Percentiles rank a stretch among this genome's conserved stretches.
phyloP scores from a whole-genome alignment of 306 rosid species.

The Fragaria ananassa region DNA sequence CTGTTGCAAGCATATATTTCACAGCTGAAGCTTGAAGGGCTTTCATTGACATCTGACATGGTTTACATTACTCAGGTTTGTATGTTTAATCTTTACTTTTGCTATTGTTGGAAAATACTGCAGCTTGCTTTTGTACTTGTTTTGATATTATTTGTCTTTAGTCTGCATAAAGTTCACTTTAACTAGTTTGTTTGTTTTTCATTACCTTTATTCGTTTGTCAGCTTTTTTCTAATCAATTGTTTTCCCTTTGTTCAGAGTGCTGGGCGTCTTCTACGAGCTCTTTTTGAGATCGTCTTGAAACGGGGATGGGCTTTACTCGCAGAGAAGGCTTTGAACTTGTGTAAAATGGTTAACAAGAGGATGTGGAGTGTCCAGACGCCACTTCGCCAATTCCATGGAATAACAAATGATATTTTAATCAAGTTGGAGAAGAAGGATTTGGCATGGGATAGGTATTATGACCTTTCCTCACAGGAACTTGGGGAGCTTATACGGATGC shows the following conservation, averaged over 20 bases:
- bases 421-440: conserved; percentile 91
- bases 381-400: conserved; percentile 89
- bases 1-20: conserved; percentile 92
- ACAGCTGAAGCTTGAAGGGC: conserved; percentile 92
- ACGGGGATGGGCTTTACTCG: conserved; percentile 93
- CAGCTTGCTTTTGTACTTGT: not conserved
- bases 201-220: conserved; percentile 4
- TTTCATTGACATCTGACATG: conserved; percentile 96
- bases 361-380: conserved; percentile 96
- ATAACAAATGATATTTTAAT: conserved; percentile 63
- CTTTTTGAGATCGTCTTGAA: conserved; percentile 92
- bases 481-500: conserved; percentile 85
- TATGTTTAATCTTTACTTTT: conserved; percentile 1
- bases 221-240: not conserved
- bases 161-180: conserved; percentile 1
- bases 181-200: not conserved
- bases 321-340: conserved; percentile 89
- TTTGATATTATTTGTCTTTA: not conserved
- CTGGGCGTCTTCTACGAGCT: conserved; percentile 92
- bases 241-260: conserved; percentile 54
- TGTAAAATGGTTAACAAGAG: conserved; percentile 90
- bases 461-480: conserved; percentile 93
- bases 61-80: conserved; percentile 92
- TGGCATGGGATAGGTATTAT: conserved; percentile 95
- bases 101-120: not conserved